A percentile compares a stretch with the other conserved stretches of the same genome.
phyloP scores from a whole-genome alignment of 2,329 filamentous ascomycete genomes.

The Ascochyta viciae-villosae region DNA sequence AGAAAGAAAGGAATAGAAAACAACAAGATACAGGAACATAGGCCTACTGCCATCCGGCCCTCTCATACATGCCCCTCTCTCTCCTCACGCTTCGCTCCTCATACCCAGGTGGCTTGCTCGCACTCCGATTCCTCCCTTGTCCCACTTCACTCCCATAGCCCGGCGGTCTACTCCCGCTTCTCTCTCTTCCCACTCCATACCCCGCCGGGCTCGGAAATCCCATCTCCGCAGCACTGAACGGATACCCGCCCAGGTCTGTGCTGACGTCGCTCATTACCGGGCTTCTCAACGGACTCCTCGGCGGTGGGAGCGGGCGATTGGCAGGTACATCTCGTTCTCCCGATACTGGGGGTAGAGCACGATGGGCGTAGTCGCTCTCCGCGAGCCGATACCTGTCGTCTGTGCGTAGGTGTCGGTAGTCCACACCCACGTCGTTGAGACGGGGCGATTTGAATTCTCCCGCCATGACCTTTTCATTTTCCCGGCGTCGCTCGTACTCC shows the following conservation, averaged over 20 bases:
- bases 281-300: conserved; percentile 11
- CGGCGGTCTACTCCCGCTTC: conserved; percentile 2
- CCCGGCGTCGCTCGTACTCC: conserved; percentile 32
- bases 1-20: not conserved
- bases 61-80: not conserved
- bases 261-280: conserved; percentile 12
- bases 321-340: not conserved
- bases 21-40: not conserved
- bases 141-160: not conserved
- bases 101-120: conserved; percentile 6
- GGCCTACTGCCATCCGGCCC: not conserved
- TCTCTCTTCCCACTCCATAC: conserved; percentile 11
- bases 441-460: conserved; percentile 32
- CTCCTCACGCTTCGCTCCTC: conserved; percentile 1
- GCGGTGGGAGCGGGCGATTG: conserved; percentile 6
- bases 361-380: not conserved
- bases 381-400: not conserved
- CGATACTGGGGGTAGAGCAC: not conserved
- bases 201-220: conserved; percentile 29
- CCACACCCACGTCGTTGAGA: conserved; percentile 3
- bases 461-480: conserved; percentile 40
- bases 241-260: conserved; percentile 20
- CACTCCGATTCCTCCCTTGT: not conserved
- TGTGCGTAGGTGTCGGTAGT: conserved; percentile 2
- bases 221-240: conserved; percentile 25